A percentile compares a stretch with the other conserved stretches of the same genome.
Evolutionary conservation across 108 stramenopile species (phyloP).

Genomic region (Pelagomonas calceolata): DNA sequence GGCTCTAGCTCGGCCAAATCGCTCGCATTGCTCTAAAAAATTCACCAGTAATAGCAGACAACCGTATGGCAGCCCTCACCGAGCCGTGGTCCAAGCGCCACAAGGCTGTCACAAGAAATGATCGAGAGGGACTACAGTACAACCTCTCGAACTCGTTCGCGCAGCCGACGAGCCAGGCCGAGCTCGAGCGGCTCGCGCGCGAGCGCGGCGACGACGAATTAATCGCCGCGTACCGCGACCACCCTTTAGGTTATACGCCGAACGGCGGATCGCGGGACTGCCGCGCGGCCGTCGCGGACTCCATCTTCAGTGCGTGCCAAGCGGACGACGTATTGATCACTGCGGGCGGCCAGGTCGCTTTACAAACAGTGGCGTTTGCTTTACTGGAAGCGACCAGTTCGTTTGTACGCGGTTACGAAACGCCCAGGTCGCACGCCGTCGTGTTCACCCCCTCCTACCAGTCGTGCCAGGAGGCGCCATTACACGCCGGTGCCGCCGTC

Average conservation of each 20-base stretch:
- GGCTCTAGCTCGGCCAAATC: no score
- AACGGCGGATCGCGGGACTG: conserved; percentile 61
- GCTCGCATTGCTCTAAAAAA: no score
- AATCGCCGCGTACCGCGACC: conserved; percentile 40
- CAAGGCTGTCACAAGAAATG: conserved; percentile 34
- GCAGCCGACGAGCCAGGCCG: conserved; percentile 42
- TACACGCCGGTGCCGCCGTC: conserved; percentile 36
- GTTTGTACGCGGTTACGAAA: no score
- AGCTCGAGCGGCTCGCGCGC: conserved; percentile 37
- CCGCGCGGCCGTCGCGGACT: conserved; percentile 45
- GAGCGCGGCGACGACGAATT: conserved; percentile 30
- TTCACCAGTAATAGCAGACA: no score
- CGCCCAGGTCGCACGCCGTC: conserved; percentile 55
- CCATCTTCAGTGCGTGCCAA: conserved; percentile 37
- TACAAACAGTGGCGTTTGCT: conserved; percentile 51
- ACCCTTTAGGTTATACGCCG: conserved; percentile 51
- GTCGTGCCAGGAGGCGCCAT: conserved; percentile 45
- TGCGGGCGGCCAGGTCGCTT: conserved; percentile 62
- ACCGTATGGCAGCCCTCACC: no score
- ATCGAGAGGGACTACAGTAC: conserved; percentile 37
- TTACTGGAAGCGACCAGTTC: conserved; percentile 32
- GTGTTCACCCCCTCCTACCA: conserved; percentile 70
- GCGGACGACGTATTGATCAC: conserved; percentile 53
- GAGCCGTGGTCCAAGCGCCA: conserved; percentile 48
- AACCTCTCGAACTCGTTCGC: conserved; percentile 68